These are phyloP conservation scores for Fraxinus nigra DNA, from an alignment of 305 asterid species.

Conservation along the genomic window DNA sequence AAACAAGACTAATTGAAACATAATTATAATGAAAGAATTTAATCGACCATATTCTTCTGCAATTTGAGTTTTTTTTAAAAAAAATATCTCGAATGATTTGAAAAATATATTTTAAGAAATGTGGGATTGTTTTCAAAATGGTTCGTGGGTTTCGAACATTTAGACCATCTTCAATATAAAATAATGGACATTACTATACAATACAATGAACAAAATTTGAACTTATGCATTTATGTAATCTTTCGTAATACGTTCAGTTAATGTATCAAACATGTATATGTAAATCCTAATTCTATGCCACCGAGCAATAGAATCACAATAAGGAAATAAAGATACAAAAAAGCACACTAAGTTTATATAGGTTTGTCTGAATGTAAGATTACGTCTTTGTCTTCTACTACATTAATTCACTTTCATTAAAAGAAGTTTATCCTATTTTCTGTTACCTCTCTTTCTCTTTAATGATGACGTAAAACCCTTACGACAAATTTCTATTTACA, in stretches of 20 bases:
- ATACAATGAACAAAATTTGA: not conserved
- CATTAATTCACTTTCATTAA: no score
- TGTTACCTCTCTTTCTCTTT: not conserved
- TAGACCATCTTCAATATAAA: not conserved
- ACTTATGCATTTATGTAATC: not conserved
- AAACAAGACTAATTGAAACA: not conserved
- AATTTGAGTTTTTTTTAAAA: not conserved
- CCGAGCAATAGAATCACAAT: no score
- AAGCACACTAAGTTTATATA: not conserved
- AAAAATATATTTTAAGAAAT: no score
- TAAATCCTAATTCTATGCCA: not conserved
- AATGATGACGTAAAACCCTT: no score
- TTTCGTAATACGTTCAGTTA: not conserved
- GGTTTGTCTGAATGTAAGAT: not conserved
- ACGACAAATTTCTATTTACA: no score
- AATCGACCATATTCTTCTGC: not conserved
- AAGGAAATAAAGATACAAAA: no score
- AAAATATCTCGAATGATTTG: not conserved
- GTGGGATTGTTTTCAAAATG: not conserved
- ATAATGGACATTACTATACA: not conserved
- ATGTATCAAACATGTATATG: not conserved
- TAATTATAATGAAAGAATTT: not conserved
- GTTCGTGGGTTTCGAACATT: not conserved
- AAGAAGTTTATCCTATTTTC: not conserved
- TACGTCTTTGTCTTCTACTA: not conserved